These are phyloP conservation scores for Phytophthora brassicae DNA, from an alignment of 352 stramenopile genomes.

Conservation along the genomic window DNA sequence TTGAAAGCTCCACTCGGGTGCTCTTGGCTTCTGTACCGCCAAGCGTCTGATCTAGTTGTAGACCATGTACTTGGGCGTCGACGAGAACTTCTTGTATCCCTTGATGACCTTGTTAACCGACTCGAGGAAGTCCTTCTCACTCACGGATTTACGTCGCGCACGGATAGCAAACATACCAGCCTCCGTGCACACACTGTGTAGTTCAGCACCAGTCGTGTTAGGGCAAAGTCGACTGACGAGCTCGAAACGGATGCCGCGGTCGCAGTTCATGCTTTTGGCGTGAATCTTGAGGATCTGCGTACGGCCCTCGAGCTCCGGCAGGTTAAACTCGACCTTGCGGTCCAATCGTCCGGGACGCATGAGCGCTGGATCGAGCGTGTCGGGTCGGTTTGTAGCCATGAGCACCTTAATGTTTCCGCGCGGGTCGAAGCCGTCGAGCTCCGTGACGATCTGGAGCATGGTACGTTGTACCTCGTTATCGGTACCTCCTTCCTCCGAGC, in stretches of 20 bases:
- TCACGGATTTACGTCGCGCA: constrained; percentile 97
- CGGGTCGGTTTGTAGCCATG: constrained; percentile 38
- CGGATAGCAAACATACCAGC: constrained; percentile 99
- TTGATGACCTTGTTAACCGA: constrained; percentile 99
- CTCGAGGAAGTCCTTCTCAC: constrained; percentile 99
- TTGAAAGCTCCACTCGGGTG: constrained; percentile 1
- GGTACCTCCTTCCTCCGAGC: constrained; percentile 91
- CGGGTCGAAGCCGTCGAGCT: constrained; percentile 99
- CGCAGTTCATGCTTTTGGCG: constrained; percentile 99
- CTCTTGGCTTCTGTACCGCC: constrained; percentile 7
- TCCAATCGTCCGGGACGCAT: constrained; percentile 91
- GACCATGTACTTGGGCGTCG: constrained; percentile 99
- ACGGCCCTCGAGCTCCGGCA: constrained; percentile 97
- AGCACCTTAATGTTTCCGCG: constrained; percentile 99
- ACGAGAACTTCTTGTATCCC: constrained; percentile 99
- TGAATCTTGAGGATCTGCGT: constrained; percentile 99
- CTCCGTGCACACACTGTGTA: constrained; percentile 98
- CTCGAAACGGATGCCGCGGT: constrained; percentile 99
- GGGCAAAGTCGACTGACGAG: constrained; percentile 97
- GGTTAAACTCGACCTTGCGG: constrained; percentile 99
- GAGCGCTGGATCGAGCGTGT: constrained; percentile 37
- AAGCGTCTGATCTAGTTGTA: constrained; percentile 88
- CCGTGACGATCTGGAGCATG: constrained; percentile 99
- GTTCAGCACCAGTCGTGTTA: constrained; percentile 98
- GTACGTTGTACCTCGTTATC: constrained; percentile 99